Conservation (phyloP, 2,329 filamentous ascomycete species). For the Monosporascus sp. region DNA sequence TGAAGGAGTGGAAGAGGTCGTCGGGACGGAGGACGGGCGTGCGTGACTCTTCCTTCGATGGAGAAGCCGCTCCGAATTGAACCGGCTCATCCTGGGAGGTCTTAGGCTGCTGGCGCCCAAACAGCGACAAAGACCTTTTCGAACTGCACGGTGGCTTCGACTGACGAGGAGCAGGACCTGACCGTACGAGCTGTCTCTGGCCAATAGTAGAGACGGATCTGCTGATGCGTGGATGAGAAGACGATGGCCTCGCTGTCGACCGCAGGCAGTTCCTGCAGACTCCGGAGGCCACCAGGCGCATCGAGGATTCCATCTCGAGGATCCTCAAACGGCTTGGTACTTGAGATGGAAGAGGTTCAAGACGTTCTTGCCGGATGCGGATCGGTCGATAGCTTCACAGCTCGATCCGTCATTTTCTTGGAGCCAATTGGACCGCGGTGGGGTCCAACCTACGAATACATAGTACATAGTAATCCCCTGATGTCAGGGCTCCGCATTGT, state of each 20-base stretch:
- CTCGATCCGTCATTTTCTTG: too few species aligned
- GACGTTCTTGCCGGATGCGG: too few species aligned
- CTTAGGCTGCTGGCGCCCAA: conserved; percentile 18
- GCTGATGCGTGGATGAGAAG: conserved; percentile 10
- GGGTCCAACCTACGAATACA: too few species aligned
- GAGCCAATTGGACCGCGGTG: too few species aligned
- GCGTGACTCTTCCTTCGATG: conserved; percentile 10
- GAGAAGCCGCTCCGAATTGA: conserved; percentile 9
- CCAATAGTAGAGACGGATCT: conserved; percentile 16
- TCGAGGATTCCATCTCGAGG: conserved; percentile 23
- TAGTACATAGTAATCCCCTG: too few species aligned
- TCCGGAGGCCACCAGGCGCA: conserved; percentile 20
- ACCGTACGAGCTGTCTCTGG: conserved; percentile 5
- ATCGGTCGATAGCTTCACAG: too few species aligned
- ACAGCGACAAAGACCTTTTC: conserved; percentile 22
- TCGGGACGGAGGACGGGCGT: conserved; percentile 54
- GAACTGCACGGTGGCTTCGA: not conserved
- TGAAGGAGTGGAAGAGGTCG: conserved; percentile 91
- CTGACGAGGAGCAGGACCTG: conserved; percentile 6
- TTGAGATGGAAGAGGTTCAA: too few species aligned
- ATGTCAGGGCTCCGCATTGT: too few species aligned
- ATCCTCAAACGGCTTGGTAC: not conserved
- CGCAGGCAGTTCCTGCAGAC: conserved; percentile 25
- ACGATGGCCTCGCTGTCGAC: conserved; percentile 10
- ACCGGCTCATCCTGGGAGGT: conserved; percentile 10